Conservation (phyloP, 2,329 filamentous ascomycete species). For the Cladophialophora chaetospira region DNA sequence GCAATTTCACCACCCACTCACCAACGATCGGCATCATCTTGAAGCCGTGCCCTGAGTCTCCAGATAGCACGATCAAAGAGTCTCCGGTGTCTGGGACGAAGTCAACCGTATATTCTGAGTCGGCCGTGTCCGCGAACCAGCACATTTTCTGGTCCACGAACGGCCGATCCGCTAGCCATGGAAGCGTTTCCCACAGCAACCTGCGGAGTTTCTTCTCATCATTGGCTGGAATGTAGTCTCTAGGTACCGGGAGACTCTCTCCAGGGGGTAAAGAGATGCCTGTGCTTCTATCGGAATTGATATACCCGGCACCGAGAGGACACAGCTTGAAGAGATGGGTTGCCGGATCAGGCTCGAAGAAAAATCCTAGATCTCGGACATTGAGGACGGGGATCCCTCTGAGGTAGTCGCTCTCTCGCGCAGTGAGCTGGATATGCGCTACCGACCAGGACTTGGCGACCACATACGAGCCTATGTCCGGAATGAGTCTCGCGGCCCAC, state of each 20-base stretch:
- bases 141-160: constrained; percentile 62
- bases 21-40: constrained; percentile 66
- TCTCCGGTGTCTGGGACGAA: constrained; percentile 54
- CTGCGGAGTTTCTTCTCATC: constrained; percentile 57
- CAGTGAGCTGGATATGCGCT: constrained; percentile 60
- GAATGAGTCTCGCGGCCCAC: constrained; percentile 50
- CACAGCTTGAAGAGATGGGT: constrained; percentile 63
- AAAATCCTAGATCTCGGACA: constrained; percentile 64
- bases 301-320: constrained; percentile 59
- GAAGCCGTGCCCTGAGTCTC: constrained; percentile 64
- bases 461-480: constrained; percentile 53
- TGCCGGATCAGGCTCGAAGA: constrained; percentile 64
- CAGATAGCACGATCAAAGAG: constrained; percentile 55
- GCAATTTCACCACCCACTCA: constrained; percentile 53
- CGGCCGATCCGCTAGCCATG: constrained; percentile 56
- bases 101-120: constrained; percentile 64
- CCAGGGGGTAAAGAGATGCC: constrained; percentile 48
- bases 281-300: constrained; percentile 50
- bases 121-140: constrained; percentile 64
- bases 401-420: constrained; percentile 56
- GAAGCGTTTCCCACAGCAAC: constrained; percentile 56
- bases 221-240: constrained; percentile 53
- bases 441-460: constrained; percentile 62
- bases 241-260: constrained; percentile 35
- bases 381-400: constrained; percentile 63